Conservation (phyloP, 2,329 filamentous ascomycete genomes). For the Xylaria arbuscula region DNA sequence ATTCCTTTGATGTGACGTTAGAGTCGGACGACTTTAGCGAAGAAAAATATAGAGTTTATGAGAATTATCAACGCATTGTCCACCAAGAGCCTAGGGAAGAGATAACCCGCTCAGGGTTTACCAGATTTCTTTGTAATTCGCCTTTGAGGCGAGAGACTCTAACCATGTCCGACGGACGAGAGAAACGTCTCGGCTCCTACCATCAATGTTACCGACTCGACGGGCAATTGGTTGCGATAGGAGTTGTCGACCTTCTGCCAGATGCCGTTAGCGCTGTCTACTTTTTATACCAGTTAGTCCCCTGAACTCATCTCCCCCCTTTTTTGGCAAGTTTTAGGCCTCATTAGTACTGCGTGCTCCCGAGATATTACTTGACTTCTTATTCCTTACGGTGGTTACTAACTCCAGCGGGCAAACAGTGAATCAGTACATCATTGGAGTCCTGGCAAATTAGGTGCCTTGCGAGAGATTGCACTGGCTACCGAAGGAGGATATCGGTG, state of each 20-base stretch:
- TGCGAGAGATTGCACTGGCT: slow-evolving; percentile 78
- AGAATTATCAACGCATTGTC: slow-evolving; percentile 79
- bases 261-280: slow-evolving; percentile 84
- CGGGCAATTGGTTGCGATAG: slow-evolving; percentile 78
- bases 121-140: slow-evolving; percentile 78
- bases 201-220: slow-evolving; percentile 87
- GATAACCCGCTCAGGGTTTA: slow-evolving; percentile 72
- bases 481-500: slow-evolving; percentile 75
- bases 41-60: slow-evolving; percentile 79
- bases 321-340: no score
- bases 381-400: no score
- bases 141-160: slow-evolving; percentile 65
- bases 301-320: no score
- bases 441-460: slow-evolving; percentile 80
- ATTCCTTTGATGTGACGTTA: slow-evolving; percentile 75
- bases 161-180: slow-evolving; percentile 60
- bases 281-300: slow-evolving; percentile 74
- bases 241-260: slow-evolving; percentile 80
- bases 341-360: no score
- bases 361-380: no score
- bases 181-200: slow-evolving; percentile 74
- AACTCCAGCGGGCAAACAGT: slow-evolving; percentile 4
- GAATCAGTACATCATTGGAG: slow-evolving; percentile 75
- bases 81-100: slow-evolving; percentile 73
- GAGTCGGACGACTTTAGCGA: slow-evolving; percentile 77